Evolutionary conservation across 2,329 filamentous ascomycete genomes (phyloP).

Genomic region (Leptographium galeiforme): DNA sequence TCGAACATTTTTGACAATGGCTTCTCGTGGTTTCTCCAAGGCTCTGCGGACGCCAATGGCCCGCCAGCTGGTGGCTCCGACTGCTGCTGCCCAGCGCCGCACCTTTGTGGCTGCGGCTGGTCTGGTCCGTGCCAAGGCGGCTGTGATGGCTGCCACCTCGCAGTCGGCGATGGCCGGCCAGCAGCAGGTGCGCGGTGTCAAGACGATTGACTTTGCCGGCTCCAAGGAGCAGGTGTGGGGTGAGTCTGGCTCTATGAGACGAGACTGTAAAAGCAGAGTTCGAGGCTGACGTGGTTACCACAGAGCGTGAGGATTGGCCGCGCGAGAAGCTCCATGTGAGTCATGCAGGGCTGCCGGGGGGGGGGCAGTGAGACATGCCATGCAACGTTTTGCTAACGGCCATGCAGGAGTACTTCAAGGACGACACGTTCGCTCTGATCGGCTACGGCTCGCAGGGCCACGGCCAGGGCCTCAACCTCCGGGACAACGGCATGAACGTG

Average conservation of each 20-base stretch:
- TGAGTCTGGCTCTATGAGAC: constrained; percentile 26
- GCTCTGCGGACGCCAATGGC: constrained; percentile 49
- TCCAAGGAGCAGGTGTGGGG: constrained; percentile 89
- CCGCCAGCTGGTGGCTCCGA: constrained; percentile 49
- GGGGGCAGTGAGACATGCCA: neutral
- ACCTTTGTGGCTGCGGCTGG: constrained; percentile 48
- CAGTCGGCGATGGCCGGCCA: constrained; percentile 19
- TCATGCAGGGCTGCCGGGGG: constrained; percentile 15
- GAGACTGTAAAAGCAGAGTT: neutral
- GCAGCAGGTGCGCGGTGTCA: constrained; percentile 72
- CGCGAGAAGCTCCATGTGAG: constrained; percentile 91
- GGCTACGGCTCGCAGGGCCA: constrained; percentile 97
- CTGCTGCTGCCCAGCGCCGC: constrained; percentile 46
- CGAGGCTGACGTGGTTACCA: neutral
- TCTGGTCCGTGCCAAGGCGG: constrained; percentile 39
- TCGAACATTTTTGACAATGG: constrained; percentile 43
- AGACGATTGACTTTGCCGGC: constrained; percentile 98
- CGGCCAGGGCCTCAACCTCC: constrained; percentile 98
- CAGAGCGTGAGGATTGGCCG: constrained; percentile 97
- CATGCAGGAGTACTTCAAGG: constrained; percentile 91
- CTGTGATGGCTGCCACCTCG: constrained; percentile 24
- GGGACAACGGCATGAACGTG: constrained; percentile 98
- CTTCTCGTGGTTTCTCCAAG: constrained; percentile 61
- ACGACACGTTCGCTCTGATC: constrained; percentile 97
- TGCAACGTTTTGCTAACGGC: too few relatives aligned